Base-by-base conservation (phyloP, 495 filamentous ascomycete species). In the Achaetomiella virescens region DNA sequence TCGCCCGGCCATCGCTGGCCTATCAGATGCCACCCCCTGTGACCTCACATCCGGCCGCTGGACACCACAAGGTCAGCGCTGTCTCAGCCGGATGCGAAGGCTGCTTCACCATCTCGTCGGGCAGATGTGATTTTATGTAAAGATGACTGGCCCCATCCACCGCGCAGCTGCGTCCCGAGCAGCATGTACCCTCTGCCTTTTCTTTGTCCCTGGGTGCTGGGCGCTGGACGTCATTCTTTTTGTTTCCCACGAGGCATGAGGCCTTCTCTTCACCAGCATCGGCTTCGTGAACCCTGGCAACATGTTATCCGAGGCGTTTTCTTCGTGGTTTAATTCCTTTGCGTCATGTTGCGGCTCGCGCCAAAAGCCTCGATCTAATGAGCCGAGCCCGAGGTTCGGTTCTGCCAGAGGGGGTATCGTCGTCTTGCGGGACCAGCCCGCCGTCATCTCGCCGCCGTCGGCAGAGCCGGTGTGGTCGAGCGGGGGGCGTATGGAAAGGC, bases 1-100 rank as follows among this genome's bases (percentile, higher is more conserved):
- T 60, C 65, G 61, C 62, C 61, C 58, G 60, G 55, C 52, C 58
- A 66, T 46, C 57, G 60, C 57, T 70, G 68, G 68, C 76, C 74
- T 75, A 79, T 79, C 76, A 78, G 61, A 56, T 62, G 58, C 52
- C 52, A 54, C 51, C 59, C 57, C 65, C 54, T 65, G 64, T 59
- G 68, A 65, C 66, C 57, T 64, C 64, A 67, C 62, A 61, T 65
- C 56, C 46, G 65, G 50, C 58, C 55, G 57, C 61, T 55, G 51
- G 24, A 46, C 63, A 59, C 64, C 60, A 61, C 51, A 46, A 48
- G 47, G 54, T 61, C 57, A 60, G 54, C 58, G 22, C 57, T 50
- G 33, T 21, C 54, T 51, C 51, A 60, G 59, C 55, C 61, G 59
- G 42, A 51, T 57, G 45, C 45, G 55, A n/a, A 42, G 50, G 15